Evolutionary conservation across 2,329 filamentous ascomycete genomes (phyloP), one percentile per base, ranked within the genome.

Genomic region (Mollisia scopiformis): DNA sequence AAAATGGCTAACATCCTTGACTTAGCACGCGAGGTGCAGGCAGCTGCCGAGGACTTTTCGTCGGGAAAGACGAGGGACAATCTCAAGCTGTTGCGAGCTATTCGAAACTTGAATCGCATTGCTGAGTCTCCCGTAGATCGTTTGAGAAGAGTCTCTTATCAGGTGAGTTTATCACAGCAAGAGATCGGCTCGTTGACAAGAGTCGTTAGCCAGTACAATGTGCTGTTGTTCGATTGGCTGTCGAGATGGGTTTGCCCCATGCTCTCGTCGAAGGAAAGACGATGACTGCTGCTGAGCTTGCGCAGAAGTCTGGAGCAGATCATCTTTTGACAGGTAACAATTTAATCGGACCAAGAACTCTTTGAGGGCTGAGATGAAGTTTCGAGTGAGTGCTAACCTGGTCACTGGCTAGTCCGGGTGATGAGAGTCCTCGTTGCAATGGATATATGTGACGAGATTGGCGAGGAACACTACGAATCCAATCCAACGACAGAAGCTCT

Each of bases 371-470:
- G 23, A 28, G 3, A 11, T 2, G n/a, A 43, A 19, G 1, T 33
- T n/a, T 46, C n/a, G 14, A 50, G 23, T n/a, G n/a, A n/a, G n/a
- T n/a, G n/a, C 30, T 28, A 37, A 31, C 10, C 2, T 16, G 46
- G 16, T 7, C 19, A 5, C 10, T 16, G 43, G 23, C 23, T 47
- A 63, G 57, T 55, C 13, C 62, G 62, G 3, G 31, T 64, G 19
- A 62, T 64, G 59, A 57, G 62, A 52, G 53, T 62, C 28, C 53
- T 64, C 16, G 39, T 50, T 3, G 59, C 49, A 23, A 57, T 61
- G 35, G 51, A 53, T 3, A 21, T 64, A 6, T 37, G 51, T 39
- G 57, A 62, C n/a, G 59, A 64, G 33, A 35, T 50, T n/a, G 59
- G 55, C 3, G 62, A 59, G 41, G 49, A 61, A 27, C 37, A 59